Conservation (phyloP, 495 filamentous ascomycete species). For the Copromyces sp. region DNA sequence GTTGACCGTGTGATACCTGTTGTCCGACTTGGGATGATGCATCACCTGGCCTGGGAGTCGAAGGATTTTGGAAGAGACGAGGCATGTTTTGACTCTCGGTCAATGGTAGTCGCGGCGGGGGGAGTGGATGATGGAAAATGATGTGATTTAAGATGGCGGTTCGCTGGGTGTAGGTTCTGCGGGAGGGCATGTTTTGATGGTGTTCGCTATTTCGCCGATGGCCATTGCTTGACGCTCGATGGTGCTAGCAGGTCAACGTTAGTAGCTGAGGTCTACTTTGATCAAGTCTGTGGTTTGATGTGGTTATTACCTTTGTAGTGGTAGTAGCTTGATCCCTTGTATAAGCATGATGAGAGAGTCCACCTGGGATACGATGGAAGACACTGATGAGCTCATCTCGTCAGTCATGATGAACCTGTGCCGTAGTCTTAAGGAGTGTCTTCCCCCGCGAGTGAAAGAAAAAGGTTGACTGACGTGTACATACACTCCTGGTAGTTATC, state of each 20-base stretch:
- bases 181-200: not conserved
- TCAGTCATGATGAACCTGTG: not conserved
- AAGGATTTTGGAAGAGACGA: not conserved
- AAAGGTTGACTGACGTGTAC: not conserved
- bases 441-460: not conserved
- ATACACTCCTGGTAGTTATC: not conserved
- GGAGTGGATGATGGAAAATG: too few relatives aligned
- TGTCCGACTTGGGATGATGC: too few relatives aligned
- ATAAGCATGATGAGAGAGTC: not conserved
- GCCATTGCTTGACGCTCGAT: not conserved
- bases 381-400: not conserved
- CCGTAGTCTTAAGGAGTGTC: too few relatives aligned
- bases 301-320: not conserved
- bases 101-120: not conserved
- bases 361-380: not conserved
- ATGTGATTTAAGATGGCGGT: not conserved
- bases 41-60: too few relatives aligned
- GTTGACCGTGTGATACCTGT: not conserved
- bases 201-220: not conserved
- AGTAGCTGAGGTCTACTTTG: too few relatives aligned
- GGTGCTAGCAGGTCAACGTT: not conserved
- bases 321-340: not conserved
- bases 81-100: not conserved
- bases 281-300: too few relatives aligned
- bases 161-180: not conserved